Base-by-base conservation (phyloP, 1,284 basidiomycete species). In the Ceraceosorus guamensis region DNA sequence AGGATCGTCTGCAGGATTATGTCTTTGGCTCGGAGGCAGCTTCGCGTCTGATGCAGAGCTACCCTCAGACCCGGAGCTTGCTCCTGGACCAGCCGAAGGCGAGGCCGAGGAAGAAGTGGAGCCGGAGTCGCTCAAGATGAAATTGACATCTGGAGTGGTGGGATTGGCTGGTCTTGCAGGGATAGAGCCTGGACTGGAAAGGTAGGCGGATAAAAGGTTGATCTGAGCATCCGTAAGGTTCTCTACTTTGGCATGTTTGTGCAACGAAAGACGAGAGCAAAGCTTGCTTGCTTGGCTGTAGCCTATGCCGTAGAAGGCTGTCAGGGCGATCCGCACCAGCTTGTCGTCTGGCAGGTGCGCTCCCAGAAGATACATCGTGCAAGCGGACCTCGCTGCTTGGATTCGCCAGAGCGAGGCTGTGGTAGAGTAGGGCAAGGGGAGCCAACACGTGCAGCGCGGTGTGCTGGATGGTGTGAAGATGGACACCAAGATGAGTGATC, bases 191-290 rank as follows among this genome's bases (percentile, higher is more conserved):
- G 90, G 90, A 0, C 89, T 88, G 0, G 89, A 90, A 11, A 93
- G 84, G 77, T 91, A 90, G 10, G 91, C 88, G 8, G 89, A 86
- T 14, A 93, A 82, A 39, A 85, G 81, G 13, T 88, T 91, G 56
- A 90, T 80, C 80, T 93, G 90, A 32, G 82, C 79, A 31, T 88
- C 84, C 10, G 86, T 84, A 31, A 93, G 80, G 70, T 88, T 83
- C 51, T 82, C 82, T 59, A 93, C 83, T 75, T 83, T 85, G 77
- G 86, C 85, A 55, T 81, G 81, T 79, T 78, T 75, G 77, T 93
- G 89, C 58, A 93, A 85, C 71, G 87, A 86, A 46, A 91, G 82
- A 57, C 91, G 87, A 4, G 91, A 89, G 77, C 91, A 92, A 35
- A 93, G 81, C 33, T 85, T 85, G 54, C 83, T 81, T 10, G 90